Percentiles rank a stretch among this genome's conserved stretches.
phyloP scores from a whole-genome alignment of 2,329 filamentous ascomycete species.

The Alternaria brassicae region DNA sequence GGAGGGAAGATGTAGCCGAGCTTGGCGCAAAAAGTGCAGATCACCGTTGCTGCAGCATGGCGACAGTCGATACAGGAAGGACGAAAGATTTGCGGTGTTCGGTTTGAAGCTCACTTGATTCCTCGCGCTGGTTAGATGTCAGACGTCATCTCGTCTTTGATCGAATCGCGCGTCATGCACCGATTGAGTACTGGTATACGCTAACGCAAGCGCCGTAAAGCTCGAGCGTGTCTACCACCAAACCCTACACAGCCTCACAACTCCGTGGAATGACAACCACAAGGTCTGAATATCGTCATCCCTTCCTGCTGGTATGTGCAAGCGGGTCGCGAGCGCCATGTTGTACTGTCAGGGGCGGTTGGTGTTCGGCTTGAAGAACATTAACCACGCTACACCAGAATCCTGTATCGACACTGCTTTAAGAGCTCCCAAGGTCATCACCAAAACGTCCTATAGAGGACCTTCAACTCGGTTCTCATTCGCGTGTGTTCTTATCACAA shows the following conservation, averaged over 20 bases:
- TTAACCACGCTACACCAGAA: not conserved
- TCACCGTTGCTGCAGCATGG: slow-evolving; percentile 7
- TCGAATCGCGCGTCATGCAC: slow-evolving; percentile 22
- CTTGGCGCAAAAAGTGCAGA: slow-evolving; percentile 11
- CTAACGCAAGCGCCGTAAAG: slow-evolving; percentile 13
- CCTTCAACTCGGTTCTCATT: not conserved
- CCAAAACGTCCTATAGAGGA: not conserved
- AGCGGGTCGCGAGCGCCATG: not conserved
- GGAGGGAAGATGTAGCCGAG: slow-evolving; percentile 13
- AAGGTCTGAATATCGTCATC: not conserved
- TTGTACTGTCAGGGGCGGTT: not conserved
- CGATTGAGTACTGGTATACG: slow-evolving; percentile 3
- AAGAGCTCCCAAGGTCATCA: not conserved
- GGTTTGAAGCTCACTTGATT: not conserved
- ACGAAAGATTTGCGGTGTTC: not conserved
- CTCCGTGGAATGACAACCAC: not conserved
- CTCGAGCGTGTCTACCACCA: not conserved
- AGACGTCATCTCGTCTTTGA: slow-evolving; percentile 22
- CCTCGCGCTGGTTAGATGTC: slow-evolving; percentile 4
- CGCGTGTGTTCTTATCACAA: not conserved
- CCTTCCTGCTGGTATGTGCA: not conserved
- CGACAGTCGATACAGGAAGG: not conserved
- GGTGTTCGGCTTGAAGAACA: not conserved
- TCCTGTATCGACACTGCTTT: not conserved
- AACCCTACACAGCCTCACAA: not conserved